These are phyloP conservation scores for Serpula lacrymans DNA, from an alignment of 768 basidiomycete genomes.

Conservation along the genomic window DNA sequence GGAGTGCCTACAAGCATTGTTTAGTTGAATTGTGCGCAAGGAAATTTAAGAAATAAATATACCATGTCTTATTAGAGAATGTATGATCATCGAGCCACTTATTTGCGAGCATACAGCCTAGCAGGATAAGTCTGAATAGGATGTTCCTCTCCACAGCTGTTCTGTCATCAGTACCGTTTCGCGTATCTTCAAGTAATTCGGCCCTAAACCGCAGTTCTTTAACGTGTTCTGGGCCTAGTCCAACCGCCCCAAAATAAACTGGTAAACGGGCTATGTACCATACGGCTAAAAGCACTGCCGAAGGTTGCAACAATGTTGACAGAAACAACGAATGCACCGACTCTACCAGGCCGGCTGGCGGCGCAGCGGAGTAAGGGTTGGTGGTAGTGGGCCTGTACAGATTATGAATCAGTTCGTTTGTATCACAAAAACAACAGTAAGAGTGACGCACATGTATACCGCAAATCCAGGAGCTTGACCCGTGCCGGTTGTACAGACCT, in stretches of 20 bases:
- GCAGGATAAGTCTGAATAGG: slow-evolving; percentile 70
- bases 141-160: slow-evolving; percentile 55
- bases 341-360: slow-evolving; percentile 52
- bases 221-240: slow-evolving; percentile 46
- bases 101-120: slow-evolving; percentile 84
- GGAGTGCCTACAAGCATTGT: slow-evolving; percentile 54
- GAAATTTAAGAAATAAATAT: slow-evolving; percentile 7
- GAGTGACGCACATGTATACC: slow-evolving; percentile 49
- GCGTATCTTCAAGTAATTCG: slow-evolving; percentile 54
- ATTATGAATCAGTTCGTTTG: slow-evolving; percentile 13
- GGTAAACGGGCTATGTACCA: slow-evolving; percentile 84
- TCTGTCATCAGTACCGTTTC: slow-evolving; percentile 35
- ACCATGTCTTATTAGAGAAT: slow-evolving; percentile 90
- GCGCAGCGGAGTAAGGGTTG: slow-evolving; percentile 40
- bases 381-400: slow-evolving; percentile 20
- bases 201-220: slow-evolving; percentile 65
- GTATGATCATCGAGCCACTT: slow-evolving; percentile 90
- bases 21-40: slow-evolving; percentile 8
- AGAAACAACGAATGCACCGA: slow-evolving; percentile 71
- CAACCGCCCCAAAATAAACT: slow-evolving; percentile 55
- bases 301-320: slow-evolving; percentile 79
- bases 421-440: neutral
- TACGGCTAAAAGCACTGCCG: slow-evolving; percentile 70
- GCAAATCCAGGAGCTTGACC: slow-evolving; percentile 53
- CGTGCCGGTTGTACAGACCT: slow-evolving; percentile 71